Base-by-base conservation (phyloP, 305 asterid genomes). In the Euphrasia arctica region DNA sequence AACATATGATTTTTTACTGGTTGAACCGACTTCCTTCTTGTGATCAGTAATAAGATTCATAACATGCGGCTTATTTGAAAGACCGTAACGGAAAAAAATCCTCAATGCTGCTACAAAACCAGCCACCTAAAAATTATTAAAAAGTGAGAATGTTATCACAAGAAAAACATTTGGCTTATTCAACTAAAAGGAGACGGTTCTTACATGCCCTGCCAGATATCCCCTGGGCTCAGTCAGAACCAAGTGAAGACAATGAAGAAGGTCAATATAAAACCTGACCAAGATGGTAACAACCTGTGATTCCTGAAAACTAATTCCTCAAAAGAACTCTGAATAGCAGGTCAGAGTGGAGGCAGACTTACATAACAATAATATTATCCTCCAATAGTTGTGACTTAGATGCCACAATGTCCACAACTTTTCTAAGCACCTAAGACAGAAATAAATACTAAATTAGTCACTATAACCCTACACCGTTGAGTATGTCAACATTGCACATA, bases 201-300 rank as follows among this genome's bases (percentile, higher is more conserved):
- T 80, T 84, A 91, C 98, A 83, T 89, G 97, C 71, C 85, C 85
- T 4, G 90, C 78, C 72, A 85, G 78, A 64, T 79, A 62, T 77
- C 91, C 97, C 76, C 82, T 89, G 32, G 86, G 83, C 77, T 82
- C 85, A 58, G 76, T 69, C 61, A 87, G 79, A 83, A 91, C 88
- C 85, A 83, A 74, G 85, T 91, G 98, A 66, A 91, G 75, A 74
- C 93, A 89, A 58, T 84, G 85, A 70, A 91, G 95, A 78, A 87
- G 79, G 52, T 94, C 95, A 72, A 67, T 56, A 76, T 83, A 91
- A 78, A 87, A 89, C 85, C 98, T 91, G 84, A 62, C 70, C 64
- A 70, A 75, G 72, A 66, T 66, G 68, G 65, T 51, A 61, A 49
- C 69, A 75, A 65, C 43, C 55, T 47, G 58, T 55, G 55, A 73